Base-by-base conservation (phyloP, 2,329 filamentous ascomycete species). In the Cladorrhinum sp. region DNA sequence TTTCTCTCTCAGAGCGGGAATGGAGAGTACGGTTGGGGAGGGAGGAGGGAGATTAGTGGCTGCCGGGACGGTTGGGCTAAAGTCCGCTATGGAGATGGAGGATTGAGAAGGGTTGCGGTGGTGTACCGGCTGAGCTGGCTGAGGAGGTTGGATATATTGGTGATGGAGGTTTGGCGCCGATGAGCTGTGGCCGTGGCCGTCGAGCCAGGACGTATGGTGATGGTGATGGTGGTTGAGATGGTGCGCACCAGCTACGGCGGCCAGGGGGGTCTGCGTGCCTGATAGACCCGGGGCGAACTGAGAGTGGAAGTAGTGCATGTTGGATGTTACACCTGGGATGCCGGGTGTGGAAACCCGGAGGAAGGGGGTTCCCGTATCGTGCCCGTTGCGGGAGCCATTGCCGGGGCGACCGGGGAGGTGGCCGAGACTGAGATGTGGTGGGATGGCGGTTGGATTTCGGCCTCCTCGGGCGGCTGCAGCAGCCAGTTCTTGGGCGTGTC, bases 291-390 rank as follows among this genome's bases (percentile, higher is more conserved):
- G 82, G 8, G 86, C 85, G 3, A 94, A 80, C 66, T 92, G 90
- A 18, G 89, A 86, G 72, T 93, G 90, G 70, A 95, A 94, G 74
- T 94, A 95, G 72, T 88, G 88, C 68, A 94, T 80, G 67, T 91
- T 92, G 10, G 88, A 88, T 10, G 89, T 88, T 28, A 88, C 89
- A 60, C 90, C 89, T 4, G 89, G 82, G 51, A 89, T 83, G 1
- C 85, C 85, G 2, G 84, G 84, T 20, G 84, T 85, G n/a, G 81
- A 77, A 69, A 80, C 80, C 66, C 80, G 87, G 67, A 83, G 78
- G 74, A 83, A 88, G 68, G 78, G 85, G 71, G 75, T 82, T 24
- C 79, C 78, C 21, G 83, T 67, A 64, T 87, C 82, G 67, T 66
- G 69, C 39, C 64, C 65, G 36, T 64, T 67, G 55, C 65, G 60